Percentiles rank a stretch among this genome's conserved stretches.
phyloP scores from a whole-genome alignment of 192 early-diverging fungal genomes.

The Backusella tarrabulga region DNA sequence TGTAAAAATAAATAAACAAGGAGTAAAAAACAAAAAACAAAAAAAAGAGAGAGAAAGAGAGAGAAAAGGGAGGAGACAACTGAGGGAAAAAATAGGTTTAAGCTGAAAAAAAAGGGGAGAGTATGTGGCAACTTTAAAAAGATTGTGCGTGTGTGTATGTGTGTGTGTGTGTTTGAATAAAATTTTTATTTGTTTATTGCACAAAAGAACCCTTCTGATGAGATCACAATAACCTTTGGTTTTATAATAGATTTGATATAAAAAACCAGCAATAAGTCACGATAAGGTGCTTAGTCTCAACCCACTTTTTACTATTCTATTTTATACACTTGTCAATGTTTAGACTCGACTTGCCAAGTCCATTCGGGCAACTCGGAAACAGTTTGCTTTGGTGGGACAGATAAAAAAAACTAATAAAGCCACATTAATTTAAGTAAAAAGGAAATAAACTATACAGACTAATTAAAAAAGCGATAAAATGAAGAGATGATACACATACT shows the following conservation, averaged over 20 bases:
- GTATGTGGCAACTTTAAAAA: background rate
- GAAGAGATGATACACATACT: background rate
- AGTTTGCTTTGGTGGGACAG: background rate
- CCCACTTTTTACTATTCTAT: background rate
- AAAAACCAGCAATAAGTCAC: background rate
- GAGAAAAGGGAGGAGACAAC: background rate
- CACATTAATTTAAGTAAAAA: slow-evolving; percentile 10
- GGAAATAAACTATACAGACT: background rate
- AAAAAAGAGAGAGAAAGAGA: background rate
- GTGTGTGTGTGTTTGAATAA: slow-evolving; percentile 9
- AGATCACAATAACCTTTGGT: slow-evolving; percentile 10
- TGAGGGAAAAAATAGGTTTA: background rate
- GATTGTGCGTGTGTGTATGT: background rate
- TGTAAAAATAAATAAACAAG: background rate
- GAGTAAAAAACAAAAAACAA: background rate
- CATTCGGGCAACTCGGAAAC: slow-evolving; percentile 5
- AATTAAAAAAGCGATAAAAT: slow-evolving; percentile 2
- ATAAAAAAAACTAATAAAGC: slow-evolving; percentile 4
- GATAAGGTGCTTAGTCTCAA: background rate
- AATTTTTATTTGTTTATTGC: slow-evolving; percentile 13
- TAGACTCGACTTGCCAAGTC: background rate
- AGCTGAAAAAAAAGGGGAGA: background rate
- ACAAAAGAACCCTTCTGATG: slow-evolving; percentile 19
- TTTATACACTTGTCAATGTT: slow-evolving; percentile 4
- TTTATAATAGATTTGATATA: background rate